Evolutionary conservation across 1,139 yeast species (phyloP), one percentile per base, ranked within the genome.

Genomic region (Yamadazyma sp.): DNA sequence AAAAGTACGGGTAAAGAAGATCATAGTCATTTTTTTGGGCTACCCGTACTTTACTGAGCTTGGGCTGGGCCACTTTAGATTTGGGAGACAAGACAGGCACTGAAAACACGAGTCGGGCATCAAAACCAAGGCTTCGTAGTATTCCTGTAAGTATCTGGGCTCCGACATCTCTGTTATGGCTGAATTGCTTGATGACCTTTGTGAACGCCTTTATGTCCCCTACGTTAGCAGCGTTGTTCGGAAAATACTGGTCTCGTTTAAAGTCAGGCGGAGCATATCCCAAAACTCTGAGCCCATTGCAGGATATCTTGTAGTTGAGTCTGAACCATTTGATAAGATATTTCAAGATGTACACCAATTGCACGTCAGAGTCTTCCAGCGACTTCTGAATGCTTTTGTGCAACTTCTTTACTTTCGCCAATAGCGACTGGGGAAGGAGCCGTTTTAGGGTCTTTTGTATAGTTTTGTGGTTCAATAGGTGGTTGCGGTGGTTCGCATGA

Each of bases 261-360:
- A 34, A 8, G 31, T 30, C 5, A 8, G 5, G 27, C 11, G 42
- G 44, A 14, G 37, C 26, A 40, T 61, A 62, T 0, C 73, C 73
- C 34, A 66, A 48, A 0, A 64, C 66, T 24, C 73, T 37, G 6
- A 66, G 36, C 0, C 73, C 74, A 51, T 62, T 64, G 5, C 64
- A 53, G 33, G 58, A 55, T 12, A 64, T 53, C 44, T 63, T 59
- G 45, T 53, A 67, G 42, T 67, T 67, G 20, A 61, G 47, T n/a
- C 70, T 44, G 40, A 66, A 55, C 74, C 74, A 68, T 45, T 67
- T 68, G 22, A 64, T 54, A 24, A 64, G 44, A 38, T 67, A 67
- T 41, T 66, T 66, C 22, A 68, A 32, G 7, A 66, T 54, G 40
- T 66, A 66, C 5, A 64, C 51, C 37, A 67, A 48, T 24, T 56